Base-by-base conservation (phyloP, 2,329 filamentous ascomycete genomes). In the Alternaria angustiovoidea region DNA sequence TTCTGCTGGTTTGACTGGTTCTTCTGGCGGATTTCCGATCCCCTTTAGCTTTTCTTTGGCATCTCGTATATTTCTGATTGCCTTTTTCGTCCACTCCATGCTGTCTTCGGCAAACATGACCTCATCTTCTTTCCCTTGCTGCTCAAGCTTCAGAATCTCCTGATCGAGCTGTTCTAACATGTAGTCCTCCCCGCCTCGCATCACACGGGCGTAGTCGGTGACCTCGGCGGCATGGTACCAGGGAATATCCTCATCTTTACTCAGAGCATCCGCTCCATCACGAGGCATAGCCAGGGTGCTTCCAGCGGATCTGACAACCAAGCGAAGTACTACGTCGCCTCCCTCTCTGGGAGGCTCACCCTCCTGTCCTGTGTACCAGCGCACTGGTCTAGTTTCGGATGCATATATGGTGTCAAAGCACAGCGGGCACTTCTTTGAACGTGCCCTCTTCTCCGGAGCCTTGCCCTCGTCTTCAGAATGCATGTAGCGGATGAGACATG, bases 201-300 rank as follows among this genome's bases (percentile, higher is more conserved):
- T 97, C 56, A 98, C 90, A 39, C 94, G 88, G 16, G 94, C 93
- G 78, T 97, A 99, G 75, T 99, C 95, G 75, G 96, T 86, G 36
- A 97, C 93, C 71, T 97, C 96, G 9, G 93, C 93, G 6, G 92
- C 93, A 79, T 95, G 93, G 77, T 96, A 93, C 95, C 95, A 99
- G 0, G 95, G 95, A 36, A 98, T 88, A 71, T 94, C 91, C 51
- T 94, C 89, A 8, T 87, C 87, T 20, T 87, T 85, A 30, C 86
- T 85, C 28, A 93, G 82, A 3, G 87, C 84, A 66, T 95, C 91
- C 3, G 88, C 88, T 5, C 90, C 89, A 76, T 97, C 94, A 65
- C 91, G 87, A 11, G 95, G 95, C 66, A 99, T 84, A 3, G 94
- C 94, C 60, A 98, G 83, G 2, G 93, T 97, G 69, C 91, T 96